Evolutionary conservation across 1,284 basidiomycete genomes (phyloP).

Genomic region (Pterulicium gracile): DNA sequence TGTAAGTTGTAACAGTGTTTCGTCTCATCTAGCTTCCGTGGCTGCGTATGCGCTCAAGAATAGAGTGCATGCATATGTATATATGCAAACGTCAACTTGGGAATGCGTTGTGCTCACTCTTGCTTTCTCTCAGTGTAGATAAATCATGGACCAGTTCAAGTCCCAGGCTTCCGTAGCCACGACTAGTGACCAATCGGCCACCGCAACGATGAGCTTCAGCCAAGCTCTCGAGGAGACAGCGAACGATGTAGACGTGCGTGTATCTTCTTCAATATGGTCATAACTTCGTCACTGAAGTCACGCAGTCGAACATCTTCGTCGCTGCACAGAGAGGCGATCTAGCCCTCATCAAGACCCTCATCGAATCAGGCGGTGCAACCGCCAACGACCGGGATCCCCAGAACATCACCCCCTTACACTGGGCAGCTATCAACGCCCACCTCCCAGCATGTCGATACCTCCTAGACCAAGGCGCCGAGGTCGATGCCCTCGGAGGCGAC

Average conservation of each 20-base stretch:
- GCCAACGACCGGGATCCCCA: conserved; percentile 81
- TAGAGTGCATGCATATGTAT: too few relatives aligned
- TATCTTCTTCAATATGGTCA: neutral
- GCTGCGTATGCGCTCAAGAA: too few relatives aligned
- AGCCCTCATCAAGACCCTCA: conserved; percentile 50
- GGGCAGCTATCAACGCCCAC: conserved; percentile 94
- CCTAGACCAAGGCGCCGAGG: conserved; percentile 88
- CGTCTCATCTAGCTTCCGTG: too few relatives aligned
- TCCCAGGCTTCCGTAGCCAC: conserved; percentile 1
- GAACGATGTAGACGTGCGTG: neutral
- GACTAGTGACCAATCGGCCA: conserved; percentile 1
- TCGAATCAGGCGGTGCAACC: conserved; percentile 63
- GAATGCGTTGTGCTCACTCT: too few relatives aligned
- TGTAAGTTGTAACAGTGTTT: too few relatives aligned
- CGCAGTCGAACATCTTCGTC: conserved; percentile 56
- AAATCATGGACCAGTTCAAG: conserved; percentile 1
- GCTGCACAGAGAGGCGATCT: conserved; percentile 87
- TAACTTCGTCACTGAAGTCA: neutral
- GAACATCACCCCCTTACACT: conserved; percentile 92
- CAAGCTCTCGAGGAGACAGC: neutral
- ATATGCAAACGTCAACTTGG: too few relatives aligned
- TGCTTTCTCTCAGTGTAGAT: too few relatives aligned
- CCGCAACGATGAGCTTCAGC: neutral
- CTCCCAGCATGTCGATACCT: conserved; percentile 70
- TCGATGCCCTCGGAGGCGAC: conserved; percentile 92